These are phyloP conservation scores for Rhamnella rubrinervis DNA, from an alignment of 331 rosid genomes.

Conservation along the genomic window DNA sequence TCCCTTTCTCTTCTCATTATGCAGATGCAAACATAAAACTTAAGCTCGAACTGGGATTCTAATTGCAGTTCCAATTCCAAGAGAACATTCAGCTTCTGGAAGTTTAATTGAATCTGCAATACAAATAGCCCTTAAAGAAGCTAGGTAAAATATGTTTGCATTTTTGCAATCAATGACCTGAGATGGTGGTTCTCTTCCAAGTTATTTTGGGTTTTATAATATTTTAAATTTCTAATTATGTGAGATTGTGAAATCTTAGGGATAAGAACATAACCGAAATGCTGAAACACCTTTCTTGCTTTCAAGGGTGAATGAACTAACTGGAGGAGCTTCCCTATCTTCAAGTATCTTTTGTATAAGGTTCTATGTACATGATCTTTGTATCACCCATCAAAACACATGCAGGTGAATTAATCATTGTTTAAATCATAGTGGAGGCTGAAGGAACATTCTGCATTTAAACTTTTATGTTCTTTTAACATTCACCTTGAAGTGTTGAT, in stretches of 20 bases:
- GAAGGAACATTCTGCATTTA: neutral
- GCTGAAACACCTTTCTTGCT: conserved; percentile 89
- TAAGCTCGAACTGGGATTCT: conserved; percentile 69
- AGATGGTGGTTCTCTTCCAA: neutral
- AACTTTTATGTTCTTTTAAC: neutral
- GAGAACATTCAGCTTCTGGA: conserved; percentile 74
- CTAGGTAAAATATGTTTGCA: conserved; percentile 45
- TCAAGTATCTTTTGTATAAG: conserved; percentile 63
- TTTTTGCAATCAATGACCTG: neutral
- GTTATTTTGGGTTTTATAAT: neutral
- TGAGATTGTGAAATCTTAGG: conserved; percentile 35
- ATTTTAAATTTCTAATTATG: neutral
- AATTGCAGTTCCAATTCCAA: conserved; percentile 86
- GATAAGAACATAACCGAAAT: conserved; percentile 67
- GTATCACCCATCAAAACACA: neutral
- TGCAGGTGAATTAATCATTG: conserved; percentile 2
- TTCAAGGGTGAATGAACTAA: conserved; percentile 65
- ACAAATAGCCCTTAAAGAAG: conserved; percentile 64
- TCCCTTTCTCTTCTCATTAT: neutral
- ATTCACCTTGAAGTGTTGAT: neutral
- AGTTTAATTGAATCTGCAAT: conserved; percentile 71
- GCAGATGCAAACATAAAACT: conserved; percentile 67
- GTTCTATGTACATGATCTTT: neutral
- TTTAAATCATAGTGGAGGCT: neutral
- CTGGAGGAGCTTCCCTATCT: conserved; percentile 84